A percentile compares a stretch with the other conserved stretches of the same genome.
These are phyloP conservation scores for Phialocephala subalpina DNA, from an alignment of 2,329 filamentous ascomycete genomes.

Conservation along the genomic window DNA sequence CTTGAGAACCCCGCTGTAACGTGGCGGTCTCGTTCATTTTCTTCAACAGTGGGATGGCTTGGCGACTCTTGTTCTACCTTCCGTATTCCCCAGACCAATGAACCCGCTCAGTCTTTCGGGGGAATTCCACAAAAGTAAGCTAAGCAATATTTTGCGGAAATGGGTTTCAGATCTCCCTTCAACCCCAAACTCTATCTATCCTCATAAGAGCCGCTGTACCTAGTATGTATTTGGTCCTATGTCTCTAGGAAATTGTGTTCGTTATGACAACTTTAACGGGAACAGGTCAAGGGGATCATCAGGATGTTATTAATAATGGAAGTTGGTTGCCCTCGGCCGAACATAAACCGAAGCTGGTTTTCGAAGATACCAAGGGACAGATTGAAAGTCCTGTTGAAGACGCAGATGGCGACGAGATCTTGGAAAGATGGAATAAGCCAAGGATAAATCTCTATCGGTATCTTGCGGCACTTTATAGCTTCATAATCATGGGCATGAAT, in stretches of 20 bases:
- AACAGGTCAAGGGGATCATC: neutral
- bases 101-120: no score
- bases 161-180: neutral
- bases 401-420: conserved; percentile 7
- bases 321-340: neutral
- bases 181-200: neutral
- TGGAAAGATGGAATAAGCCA: conserved; percentile 71
- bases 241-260: neutral
- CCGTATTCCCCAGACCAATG: no score
- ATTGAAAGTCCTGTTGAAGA: conserved; percentile 11
- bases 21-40: no score
- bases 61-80: no score
- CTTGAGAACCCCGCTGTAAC: no score
- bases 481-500: conserved; percentile 73
- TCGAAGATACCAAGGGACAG: conserved; percentile 21
- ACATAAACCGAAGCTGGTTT: conserved; percentile 20
- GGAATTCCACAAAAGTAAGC: neutral
- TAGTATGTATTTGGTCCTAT: neutral
- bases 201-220: neutral
- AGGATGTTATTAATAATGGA: neutral
- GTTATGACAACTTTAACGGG: neutral
- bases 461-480: conserved; percentile 64
- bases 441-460: conserved; percentile 66
- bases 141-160: conserved; percentile 8
- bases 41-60: no score